Conservation (phyloP, 2,329 filamentous ascomycete species). For the Aspergillus sp. region DNA sequence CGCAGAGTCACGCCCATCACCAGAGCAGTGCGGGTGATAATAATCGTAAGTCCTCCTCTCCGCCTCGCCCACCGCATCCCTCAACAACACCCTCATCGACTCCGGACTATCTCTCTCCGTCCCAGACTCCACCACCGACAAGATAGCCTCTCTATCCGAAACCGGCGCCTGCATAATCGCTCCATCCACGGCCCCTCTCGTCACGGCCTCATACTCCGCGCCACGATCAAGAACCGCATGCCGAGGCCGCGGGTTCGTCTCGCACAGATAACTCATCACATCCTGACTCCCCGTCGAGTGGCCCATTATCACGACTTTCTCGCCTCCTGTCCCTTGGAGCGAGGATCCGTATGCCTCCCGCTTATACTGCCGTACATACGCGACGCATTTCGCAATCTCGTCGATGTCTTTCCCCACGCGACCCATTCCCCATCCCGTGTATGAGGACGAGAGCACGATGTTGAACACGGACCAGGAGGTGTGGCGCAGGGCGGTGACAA, state of each 20-base stretch:
- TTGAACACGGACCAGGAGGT: slow-evolving; percentile 53
- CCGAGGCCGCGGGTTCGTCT: neutral
- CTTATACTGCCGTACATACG: slow-evolving; percentile 47
- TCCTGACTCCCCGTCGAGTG: slow-evolving; percentile 59
- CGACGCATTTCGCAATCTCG: slow-evolving; percentile 52
- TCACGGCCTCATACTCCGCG: neutral
- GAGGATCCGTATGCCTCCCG: slow-evolving; percentile 22
- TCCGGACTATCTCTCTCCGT: slow-evolving; percentile 6
- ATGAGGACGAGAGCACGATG: slow-evolving; percentile 51
- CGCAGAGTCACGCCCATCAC: too few relatives aligned
- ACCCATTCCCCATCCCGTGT: slow-evolving; percentile 54
- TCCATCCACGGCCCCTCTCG: neutral
- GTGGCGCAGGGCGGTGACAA: slow-evolving; percentile 48
- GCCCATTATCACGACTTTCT: slow-evolving; percentile 64
- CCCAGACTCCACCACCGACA: neutral
- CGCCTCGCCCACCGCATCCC: neutral
- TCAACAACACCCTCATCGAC: neutral
- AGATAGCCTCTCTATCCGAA: slow-evolving; percentile 3
- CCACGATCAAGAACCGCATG: neutral
- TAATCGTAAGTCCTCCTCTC: slow-evolving; percentile 1
- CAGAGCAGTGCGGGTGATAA: too few relatives aligned
- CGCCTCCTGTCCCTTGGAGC: slow-evolving; percentile 20
- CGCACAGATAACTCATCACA: slow-evolving; percentile 3
- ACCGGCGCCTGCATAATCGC: slow-evolving; percentile 8
- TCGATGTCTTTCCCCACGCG: slow-evolving; percentile 53